Evolutionary conservation across 2,329 filamentous ascomycete genomes (phyloP).

Genomic region (Fusarium oligoseptatum): DNA sequence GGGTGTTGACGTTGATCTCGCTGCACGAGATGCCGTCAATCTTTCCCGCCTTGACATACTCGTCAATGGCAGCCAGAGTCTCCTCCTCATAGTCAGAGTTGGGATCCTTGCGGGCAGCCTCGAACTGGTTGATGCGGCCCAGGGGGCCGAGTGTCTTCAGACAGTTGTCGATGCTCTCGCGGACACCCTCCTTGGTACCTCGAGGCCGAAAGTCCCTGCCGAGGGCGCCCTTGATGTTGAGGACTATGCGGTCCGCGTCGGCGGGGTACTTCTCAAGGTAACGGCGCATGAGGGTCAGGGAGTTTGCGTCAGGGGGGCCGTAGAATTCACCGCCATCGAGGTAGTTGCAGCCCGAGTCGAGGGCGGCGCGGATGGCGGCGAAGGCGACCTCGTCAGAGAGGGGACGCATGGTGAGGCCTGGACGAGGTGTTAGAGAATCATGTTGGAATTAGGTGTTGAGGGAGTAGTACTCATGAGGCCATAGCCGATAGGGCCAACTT

Average conservation of each 20-base stretch:
- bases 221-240: slow-evolving; percentile 71
- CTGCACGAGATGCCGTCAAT: slow-evolving; percentile 62
- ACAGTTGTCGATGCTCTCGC: slow-evolving; percentile 67
- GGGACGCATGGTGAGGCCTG: slow-evolving; percentile 38
- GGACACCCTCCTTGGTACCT: slow-evolving; percentile 64
- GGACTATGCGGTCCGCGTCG: slow-evolving; percentile 69
- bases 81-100: slow-evolving; percentile 61
- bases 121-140: slow-evolving; percentile 69
- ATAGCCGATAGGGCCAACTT: slow-evolving; percentile 43
- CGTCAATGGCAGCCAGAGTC: slow-evolving; percentile 58
- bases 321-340: slow-evolving; percentile 75
- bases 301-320: slow-evolving; percentile 66
- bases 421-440: slow-evolving; percentile 12
- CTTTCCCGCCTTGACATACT: slow-evolving; percentile 61
- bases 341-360: slow-evolving; percentile 56
- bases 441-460: slow-evolving; percentile 26
- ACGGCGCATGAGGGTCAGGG: slow-evolving; percentile 67
- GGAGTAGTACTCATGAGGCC: slow-evolving; percentile 43
- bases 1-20: slow-evolving; percentile 60
- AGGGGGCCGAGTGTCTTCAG: slow-evolving; percentile 54
- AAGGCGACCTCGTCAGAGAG: slow-evolving; percentile 57
- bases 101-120: slow-evolving; percentile 68
- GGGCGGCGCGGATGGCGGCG: slow-evolving; percentile 65
- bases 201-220: slow-evolving; percentile 56
- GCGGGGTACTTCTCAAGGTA: slow-evolving; percentile 73